phyloP scores from a whole-genome alignment of 75 land plant genomes.

The Pinus taeda region DNA sequence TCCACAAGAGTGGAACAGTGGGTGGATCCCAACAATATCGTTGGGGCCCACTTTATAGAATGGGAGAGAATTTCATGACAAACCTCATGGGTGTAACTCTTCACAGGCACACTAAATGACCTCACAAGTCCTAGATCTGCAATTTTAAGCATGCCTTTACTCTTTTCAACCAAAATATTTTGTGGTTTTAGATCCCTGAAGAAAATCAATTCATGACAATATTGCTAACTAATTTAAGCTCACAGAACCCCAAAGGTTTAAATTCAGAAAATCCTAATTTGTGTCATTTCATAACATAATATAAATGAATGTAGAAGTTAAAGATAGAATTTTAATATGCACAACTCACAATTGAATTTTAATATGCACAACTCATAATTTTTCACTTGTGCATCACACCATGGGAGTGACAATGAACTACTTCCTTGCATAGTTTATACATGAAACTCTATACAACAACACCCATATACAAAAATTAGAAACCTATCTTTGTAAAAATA shows the following conservation, averaged over 20 bases:
- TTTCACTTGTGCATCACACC: slow-evolving; percentile 74
- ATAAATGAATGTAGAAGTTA: too few species aligned
- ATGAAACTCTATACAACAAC: slow-evolving; percentile 53
- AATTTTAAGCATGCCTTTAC: slow-evolving; percentile 21
- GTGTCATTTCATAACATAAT: too few species aligned
- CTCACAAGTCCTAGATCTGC: slow-evolving; percentile 32
- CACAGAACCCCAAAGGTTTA: too few species aligned
- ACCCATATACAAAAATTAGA: background rate
- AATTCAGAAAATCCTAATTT: too few species aligned
- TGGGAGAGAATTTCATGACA: too few species aligned
- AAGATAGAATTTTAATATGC: too few species aligned
- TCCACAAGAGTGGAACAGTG: too few species aligned
- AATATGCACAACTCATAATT: background rate
- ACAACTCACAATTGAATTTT: too few species aligned
- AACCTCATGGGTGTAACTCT: background rate
- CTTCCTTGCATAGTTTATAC: slow-evolving; percentile 80
- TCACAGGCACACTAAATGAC: slow-evolving; percentile 29
- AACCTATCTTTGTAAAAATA: background rate
- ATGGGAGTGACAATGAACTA: slow-evolving; percentile 82
- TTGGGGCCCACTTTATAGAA: too few species aligned
- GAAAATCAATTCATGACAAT: too few species aligned
- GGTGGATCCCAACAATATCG: too few species aligned
- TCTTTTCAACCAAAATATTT: slow-evolving; percentile 27
- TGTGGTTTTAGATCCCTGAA: slow-evolving; percentile 29
- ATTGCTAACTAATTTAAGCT: too few species aligned